These are phyloP conservation scores for Metarhizium brunneum DNA, from an alignment of 2,329 filamentous ascomycete genomes.

Conservation along the genomic window DNA sequence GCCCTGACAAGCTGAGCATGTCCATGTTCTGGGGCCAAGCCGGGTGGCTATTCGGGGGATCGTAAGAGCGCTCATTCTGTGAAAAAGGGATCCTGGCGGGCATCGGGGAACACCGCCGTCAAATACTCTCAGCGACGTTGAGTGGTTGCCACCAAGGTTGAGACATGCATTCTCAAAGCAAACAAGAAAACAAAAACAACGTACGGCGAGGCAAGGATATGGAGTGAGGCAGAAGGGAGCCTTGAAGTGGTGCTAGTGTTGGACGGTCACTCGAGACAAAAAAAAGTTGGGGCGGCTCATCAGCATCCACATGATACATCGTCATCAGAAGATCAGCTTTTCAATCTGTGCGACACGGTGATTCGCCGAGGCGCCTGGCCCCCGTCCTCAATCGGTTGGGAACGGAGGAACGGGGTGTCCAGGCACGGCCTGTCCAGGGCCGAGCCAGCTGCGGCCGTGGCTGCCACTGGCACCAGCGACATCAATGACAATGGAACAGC, in stretches of 20 bases:
- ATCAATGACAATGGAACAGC: no score
- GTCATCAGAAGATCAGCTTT: conserved; percentile 4
- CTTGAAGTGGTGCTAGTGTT: no score
- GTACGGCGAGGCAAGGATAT: not conserved
- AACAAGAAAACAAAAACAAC: not conserved
- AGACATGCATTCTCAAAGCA: conserved; percentile 7
- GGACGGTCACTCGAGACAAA: not conserved
- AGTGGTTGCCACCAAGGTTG: not conserved
- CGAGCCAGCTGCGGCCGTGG: no score
- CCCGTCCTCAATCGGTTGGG: conserved; percentile 5
- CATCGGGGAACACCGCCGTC: conserved; percentile 1
- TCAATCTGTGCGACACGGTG: conserved; percentile 8
- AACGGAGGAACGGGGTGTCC: not conserved
- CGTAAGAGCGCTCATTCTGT: conserved; percentile 33
- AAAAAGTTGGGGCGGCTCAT: conserved; percentile 2
- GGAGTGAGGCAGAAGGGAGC: not conserved
- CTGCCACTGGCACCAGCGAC: no score
- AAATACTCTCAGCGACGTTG: conserved; percentile 7
- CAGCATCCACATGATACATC: conserved; percentile 1
- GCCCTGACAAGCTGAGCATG: conserved; percentile 35
- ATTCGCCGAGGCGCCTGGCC: conserved; percentile 11
- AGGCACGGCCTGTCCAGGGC: no score
- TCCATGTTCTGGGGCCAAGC: conserved; percentile 32
- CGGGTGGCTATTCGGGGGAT: conserved; percentile 28
- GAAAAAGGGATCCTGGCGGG: not conserved